phyloP scores from a whole-genome alignment of 495 filamentous ascomycete genomes.

The Penicillium maclennaniae region DNA sequence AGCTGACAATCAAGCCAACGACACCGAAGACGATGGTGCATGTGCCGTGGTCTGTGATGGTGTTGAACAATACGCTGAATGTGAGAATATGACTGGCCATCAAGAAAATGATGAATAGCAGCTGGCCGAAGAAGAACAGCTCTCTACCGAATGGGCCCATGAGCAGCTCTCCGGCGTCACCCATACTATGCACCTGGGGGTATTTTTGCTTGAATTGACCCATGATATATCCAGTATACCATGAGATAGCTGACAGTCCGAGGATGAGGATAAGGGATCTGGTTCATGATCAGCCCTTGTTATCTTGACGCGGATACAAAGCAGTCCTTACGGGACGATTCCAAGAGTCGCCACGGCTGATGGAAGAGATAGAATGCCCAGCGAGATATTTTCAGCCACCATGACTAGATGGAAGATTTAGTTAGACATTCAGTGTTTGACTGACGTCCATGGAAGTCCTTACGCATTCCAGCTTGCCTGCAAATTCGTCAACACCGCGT shows the following conservation, averaged over 20 bases:
- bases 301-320: conserved; percentile 16
- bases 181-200: conserved; percentile 40
- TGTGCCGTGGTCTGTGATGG: conserved; percentile 56
- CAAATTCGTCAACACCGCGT: neutral
- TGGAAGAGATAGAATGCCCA: conserved; percentile 58
- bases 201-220: conserved; percentile 25
- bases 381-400: conserved; percentile 61
- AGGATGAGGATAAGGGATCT: conserved; percentile 39
- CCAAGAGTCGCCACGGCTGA: conserved; percentile 57
- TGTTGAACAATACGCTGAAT: conserved; percentile 68
- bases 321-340: conserved; percentile 52
- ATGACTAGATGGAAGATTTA: conserved; percentile 34
- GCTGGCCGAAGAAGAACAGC: conserved; percentile 56
- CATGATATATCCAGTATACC: conserved; percentile 24
- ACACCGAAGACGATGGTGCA: conserved; percentile 65
- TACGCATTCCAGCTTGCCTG: conserved; percentile 29
- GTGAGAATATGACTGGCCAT: conserved; percentile 72
- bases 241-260: conserved; percentile 56
- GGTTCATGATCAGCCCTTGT: neutral
- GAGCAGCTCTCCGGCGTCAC: conserved; percentile 66
- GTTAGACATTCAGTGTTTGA: neutral
- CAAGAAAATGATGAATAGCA: conserved; percentile 63
- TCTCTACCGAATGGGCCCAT: conserved; percentile 61
- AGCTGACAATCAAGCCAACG: conserved; percentile 21
- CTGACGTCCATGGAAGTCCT: neutral